These are phyloP conservation scores for Lactarius quietus DNA, from an alignment of 768 basidiomycete genomes.

Conservation along the genomic window DNA sequence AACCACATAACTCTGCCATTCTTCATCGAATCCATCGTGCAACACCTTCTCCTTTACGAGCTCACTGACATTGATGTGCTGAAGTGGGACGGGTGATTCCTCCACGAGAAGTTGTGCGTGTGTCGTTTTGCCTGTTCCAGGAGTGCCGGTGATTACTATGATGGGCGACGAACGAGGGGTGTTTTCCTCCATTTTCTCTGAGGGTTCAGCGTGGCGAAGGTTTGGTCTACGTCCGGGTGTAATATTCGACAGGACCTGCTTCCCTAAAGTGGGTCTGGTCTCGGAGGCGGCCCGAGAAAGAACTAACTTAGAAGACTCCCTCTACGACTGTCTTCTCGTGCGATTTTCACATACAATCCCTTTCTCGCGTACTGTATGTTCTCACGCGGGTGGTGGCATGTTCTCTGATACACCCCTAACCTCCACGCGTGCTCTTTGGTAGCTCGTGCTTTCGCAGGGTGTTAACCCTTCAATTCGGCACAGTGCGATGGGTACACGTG, in stretches of 20 bases:
- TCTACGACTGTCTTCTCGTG: background rate
- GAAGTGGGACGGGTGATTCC: slow-evolving; percentile 64
- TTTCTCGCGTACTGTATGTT: background rate
- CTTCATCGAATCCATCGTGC: slow-evolving; percentile 83
- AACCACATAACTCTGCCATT: slow-evolving; percentile 92
- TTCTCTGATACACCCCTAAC: background rate
- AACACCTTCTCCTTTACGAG: slow-evolving; percentile 79
- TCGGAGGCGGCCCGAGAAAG: background rate
- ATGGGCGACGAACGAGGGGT: slow-evolving; percentile 45
- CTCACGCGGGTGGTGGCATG: background rate
- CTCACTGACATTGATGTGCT: slow-evolving; percentile 88
- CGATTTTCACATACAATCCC: background rate
- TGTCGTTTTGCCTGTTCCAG: slow-evolving; percentile 95
- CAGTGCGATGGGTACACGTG: background rate
- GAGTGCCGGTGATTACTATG: slow-evolving; percentile 86
- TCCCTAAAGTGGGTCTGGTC: background rate
- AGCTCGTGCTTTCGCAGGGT: background rate
- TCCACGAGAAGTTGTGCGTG: slow-evolving; percentile 81
- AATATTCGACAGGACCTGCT: background rate
- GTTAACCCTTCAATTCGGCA: background rate
- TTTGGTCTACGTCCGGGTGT: background rate
- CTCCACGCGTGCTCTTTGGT: background rate
- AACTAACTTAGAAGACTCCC: background rate
- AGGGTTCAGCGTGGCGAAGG: background rate
- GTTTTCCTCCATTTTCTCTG: slow-evolving; percentile 14